Base-by-base conservation (phyloP, 1,284 basidiomycete genomes). In the Sanghuangporus sanghuang region DNA sequence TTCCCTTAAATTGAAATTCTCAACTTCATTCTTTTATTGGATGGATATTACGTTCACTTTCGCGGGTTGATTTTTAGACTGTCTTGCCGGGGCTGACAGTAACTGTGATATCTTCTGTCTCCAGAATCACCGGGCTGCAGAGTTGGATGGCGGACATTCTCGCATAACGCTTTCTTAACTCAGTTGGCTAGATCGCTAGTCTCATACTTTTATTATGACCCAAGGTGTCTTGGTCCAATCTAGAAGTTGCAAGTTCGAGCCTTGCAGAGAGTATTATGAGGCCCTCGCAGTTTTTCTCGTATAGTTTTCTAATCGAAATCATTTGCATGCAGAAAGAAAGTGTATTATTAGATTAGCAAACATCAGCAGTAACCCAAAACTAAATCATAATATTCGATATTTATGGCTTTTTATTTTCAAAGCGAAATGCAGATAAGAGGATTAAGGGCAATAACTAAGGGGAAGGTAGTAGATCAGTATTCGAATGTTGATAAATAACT, bases 401-500 rank as follows among this genome's bases (percentile, higher is more conserved):
- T 32, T 32, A 32, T 32, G 27, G 27, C 1, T 32, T 4, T 5
- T 32, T 4, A 32, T 32, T 32, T 32, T 32, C 27, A 46, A 18
- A 46, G 21, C 16, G 44, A 18, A 2, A 46, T 16, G 38, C 64
- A 65, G 36, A 65, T 60, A 16, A 53, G 35, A 2, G 56, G 54
- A 35, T 65, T 60, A 11, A 62, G 39, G 2, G 59, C 59, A n/a
- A 65, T 65, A 18, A 60, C 64, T 65, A 16, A 60, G n/a, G 44
- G 14, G 9, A 9, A 9, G 38, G 12, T 46, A 12, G 7, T 23
- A n/a, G 9, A 18, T 57, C 1, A 32, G 40, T 44, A 49, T 18
- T 21, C 21, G 14, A 8, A 21, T 8, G 55, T 32, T 12, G 14
- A 14, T 6, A 44, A 48, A n/a, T 23, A 48, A 16, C 8, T 8